Evolutionary conservation across 192 early-diverging fungal species (phyloP), one percentile per base, ranked within the genome.

Genomic region (Linderina pennispora): DNA sequence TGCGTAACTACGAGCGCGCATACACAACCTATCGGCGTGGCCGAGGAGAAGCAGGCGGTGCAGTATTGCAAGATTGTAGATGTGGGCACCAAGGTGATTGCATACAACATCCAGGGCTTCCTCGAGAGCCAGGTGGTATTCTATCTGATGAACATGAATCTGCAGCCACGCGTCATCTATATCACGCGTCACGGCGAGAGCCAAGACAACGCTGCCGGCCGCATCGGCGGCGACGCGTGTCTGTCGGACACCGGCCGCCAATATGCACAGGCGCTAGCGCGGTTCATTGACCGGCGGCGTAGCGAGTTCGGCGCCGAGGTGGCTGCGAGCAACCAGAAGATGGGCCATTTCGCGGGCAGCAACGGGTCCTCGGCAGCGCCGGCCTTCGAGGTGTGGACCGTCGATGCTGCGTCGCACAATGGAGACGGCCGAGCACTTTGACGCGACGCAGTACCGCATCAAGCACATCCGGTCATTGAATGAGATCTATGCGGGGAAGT

Each of bases 101-200:
- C 94, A 13, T 79, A 93, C 73, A 91, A 93, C 55, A 91, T 94
- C 49, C 83, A 87, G 53, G 96, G 96, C 36, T 98, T 92, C 59
- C 64, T 98, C 32, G 76, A 83, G 23, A 85, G 86, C 15, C 96
- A 98, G 63, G 91, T 89, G 24, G 90, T 98, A 38, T 97, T 98
- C 58, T 98, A 97, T 57, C 62, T 98, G 48, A 97, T 97, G 94
- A 94, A 98, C 65, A 96, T 96, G 61, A 89, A 98, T 55, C 81
- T 94, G 45, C 58, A 78, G 55, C 69, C 83, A 16, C 82, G 91
- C 17, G 82, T 82, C 41, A 87, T 98, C 34, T 98, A 88, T 77
- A 69, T 98, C 19, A 92, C 90, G 23, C 75, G 95, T 23, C 95
- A 98, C 65, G 95, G 95, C 24, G 91, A 98, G 64, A 82, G 80